Conservation (phyloP, 2,329 filamentous ascomycete genomes). For the Calonectria multiphialidica region DNA sequence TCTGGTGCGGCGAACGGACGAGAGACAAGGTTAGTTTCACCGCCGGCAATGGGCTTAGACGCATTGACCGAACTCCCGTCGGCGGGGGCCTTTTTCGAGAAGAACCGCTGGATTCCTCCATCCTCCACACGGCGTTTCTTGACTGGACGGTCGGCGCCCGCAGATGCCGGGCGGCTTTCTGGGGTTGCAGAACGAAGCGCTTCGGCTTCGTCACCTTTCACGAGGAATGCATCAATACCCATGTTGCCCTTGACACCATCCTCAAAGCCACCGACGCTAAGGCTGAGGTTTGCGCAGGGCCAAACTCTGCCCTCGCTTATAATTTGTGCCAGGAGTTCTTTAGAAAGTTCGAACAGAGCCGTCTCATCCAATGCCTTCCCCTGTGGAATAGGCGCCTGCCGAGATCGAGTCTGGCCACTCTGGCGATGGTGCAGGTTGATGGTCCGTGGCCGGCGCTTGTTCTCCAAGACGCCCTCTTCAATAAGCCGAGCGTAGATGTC, state of each 20-base stretch:
- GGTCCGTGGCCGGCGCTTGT: constrained; percentile 86
- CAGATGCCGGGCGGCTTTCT: constrained; percentile 34
- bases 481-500: constrained; percentile 92
- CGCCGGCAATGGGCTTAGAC: constrained; percentile 30
- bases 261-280: constrained; percentile 93
- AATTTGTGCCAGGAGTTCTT: constrained; percentile 81
- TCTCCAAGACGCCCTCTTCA: constrained; percentile 90
- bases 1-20: constrained; percentile 25
- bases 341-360: constrained; percentile 80
- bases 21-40: constrained; percentile 28
- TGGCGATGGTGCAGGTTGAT: constrained; percentile 88
- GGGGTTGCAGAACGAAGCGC: constrained; percentile 38
- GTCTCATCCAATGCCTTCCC: constrained; percentile 80
- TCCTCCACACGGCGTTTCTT: constrained; percentile 56
- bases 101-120: constrained; percentile 69
- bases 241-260: constrained; percentile 86
- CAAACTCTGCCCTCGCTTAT: constrained; percentile 83
- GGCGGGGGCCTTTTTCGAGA: constrained; percentile 56
- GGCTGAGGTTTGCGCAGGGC: constrained; percentile 91
- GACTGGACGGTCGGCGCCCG: constrained; percentile 36
- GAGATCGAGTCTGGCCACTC: constrained; percentile 79
- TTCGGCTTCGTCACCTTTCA: constrained; percentile 77
- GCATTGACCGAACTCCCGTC: constrained; percentile 42
- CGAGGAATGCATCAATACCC: constrained; percentile 88
- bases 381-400: constrained; percentile 80